phyloP scores from a whole-genome alignment of 345 rosid genomes.

The Aegle marmelos region DNA sequence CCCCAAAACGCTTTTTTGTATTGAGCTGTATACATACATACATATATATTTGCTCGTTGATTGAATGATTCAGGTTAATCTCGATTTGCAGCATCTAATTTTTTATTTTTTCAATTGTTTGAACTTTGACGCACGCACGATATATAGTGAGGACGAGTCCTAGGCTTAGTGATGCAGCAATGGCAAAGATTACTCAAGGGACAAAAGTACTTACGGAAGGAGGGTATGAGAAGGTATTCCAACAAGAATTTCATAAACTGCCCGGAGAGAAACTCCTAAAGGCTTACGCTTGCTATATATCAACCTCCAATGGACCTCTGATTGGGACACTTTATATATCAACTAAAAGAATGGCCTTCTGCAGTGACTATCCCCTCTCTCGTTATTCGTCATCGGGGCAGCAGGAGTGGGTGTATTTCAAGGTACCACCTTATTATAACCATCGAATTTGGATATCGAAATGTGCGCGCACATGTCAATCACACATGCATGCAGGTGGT shows the following conservation, averaged over 20 bases:
- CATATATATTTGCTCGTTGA: not conserved
- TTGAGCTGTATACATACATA: not conserved
- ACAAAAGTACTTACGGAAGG: constrained; percentile 73
- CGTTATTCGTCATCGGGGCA: constrained; percentile 42
- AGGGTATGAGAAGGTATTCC: constrained; percentile 69
- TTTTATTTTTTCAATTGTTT: not conserved
- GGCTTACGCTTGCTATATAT: constrained; percentile 69
- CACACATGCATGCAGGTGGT: constrained; percentile 26
- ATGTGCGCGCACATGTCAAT: not conserved
- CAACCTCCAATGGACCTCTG: constrained; percentile 72
- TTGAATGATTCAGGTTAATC: not conserved
- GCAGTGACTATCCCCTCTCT: constrained; percentile 62
- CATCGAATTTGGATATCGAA: not conserved
- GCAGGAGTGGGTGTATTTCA: constrained; percentile 61
- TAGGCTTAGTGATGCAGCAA: constrained; percentile 69
- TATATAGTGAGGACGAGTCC: constrained; percentile 63
- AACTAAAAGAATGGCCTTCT: constrained; percentile 52
- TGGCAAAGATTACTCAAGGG: constrained; percentile 80
- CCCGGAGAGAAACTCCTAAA: constrained; percentile 64
- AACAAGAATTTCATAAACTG: constrained; percentile 49
- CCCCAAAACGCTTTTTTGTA: no score
- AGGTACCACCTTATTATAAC: constrained; percentile 37
- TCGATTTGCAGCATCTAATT: no score
- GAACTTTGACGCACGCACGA: not conserved
- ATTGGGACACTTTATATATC: constrained; percentile 75